Percentiles rank a stretch among this genome's conserved stretches.
These are phyloP conservation scores for Solanum etuberosum DNA, from an alignment of 257 asterid species.

Conservation along the genomic window DNA sequence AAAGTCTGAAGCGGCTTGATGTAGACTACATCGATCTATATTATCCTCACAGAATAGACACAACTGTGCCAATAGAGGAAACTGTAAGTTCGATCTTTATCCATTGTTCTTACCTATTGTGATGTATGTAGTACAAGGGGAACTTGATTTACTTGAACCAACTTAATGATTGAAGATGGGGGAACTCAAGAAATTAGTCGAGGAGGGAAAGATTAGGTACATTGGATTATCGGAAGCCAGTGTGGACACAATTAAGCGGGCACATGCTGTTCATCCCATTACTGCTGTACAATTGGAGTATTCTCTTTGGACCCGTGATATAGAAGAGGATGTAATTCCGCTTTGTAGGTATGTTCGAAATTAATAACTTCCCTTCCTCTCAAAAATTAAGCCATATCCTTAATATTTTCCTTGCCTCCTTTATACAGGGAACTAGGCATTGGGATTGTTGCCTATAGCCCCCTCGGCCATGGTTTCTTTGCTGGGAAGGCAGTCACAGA, in stretches of 20 bases:
- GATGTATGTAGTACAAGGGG: background rate
- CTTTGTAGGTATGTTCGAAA: constrained; percentile 28
- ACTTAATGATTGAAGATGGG: constrained; percentile 13
- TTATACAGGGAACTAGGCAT: constrained; percentile 35
- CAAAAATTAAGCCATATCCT: background rate
- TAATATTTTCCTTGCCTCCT: background rate
- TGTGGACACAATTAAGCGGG: constrained; percentile 42
- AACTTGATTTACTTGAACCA: background rate
- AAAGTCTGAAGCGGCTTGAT: constrained; percentile 42
- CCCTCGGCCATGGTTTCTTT: constrained; percentile 49
- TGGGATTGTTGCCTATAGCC: constrained; percentile 45
- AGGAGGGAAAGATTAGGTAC: constrained; percentile 44
- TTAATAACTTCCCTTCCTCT: background rate
- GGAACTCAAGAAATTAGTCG: constrained; percentile 46
- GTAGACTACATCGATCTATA: constrained; percentile 50
- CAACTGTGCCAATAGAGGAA: constrained; percentile 43
- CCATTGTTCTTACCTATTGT: background rate
- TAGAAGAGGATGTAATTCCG: constrained; percentile 43
- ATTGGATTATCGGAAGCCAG: constrained; percentile 49
- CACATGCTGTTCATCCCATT: constrained; percentile 46
- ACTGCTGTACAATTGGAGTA: constrained; percentile 55
- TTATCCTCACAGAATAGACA: constrained; percentile 36
- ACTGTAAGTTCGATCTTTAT: constrained; percentile 18
- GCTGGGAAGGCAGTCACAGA: constrained; percentile 41
- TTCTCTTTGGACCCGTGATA: constrained; percentile 42